A percentile compares a stretch with the other conserved stretches of the same genome.
These are phyloP conservation scores for Canavalia gladiata DNA, from an alignment of 306 rosid species.

Conservation along the genomic window DNA sequence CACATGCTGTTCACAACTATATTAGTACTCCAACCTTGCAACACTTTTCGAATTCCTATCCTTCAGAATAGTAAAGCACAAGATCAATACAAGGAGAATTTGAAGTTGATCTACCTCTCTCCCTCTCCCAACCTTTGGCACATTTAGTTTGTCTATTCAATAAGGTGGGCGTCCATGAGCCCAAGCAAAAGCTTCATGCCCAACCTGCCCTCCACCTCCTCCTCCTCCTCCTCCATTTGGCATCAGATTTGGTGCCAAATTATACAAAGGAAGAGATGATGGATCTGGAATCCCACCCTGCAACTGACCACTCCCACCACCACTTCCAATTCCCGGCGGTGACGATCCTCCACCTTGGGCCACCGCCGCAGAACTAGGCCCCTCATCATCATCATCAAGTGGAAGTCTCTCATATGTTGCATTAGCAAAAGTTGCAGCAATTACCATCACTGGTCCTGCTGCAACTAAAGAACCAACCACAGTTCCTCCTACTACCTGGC, in stretches of 20 bases:
- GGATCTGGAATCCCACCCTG: constrained; percentile 72
- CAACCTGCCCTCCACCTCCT: constrained; percentile 49
- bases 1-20: constrained; percentile 50
- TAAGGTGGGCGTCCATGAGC: constrained; percentile 74
- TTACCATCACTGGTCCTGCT: constrained; percentile 89
- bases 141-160: constrained; percentile 29
- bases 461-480: constrained; percentile 93
- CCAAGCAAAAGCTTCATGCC: constrained; percentile 86
- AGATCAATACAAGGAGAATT: background rate
- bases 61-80: constrained; percentile 42
- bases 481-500: constrained; percentile 91
- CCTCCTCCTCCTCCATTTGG: constrained; percentile 66
- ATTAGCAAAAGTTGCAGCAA: constrained; percentile 94
- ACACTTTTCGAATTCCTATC: constrained; percentile 41
- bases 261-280: constrained; percentile 69
- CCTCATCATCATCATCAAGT: constrained; percentile 86
- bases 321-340: constrained; percentile 63
- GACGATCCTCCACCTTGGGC: constrained; percentile 53
- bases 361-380: constrained; percentile 51
- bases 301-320: constrained; percentile 57
- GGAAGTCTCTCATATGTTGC: constrained; percentile 94
- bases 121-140: background rate
- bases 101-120: constrained; percentile 19
- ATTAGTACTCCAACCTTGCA: constrained; percentile 34
- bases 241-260: constrained; percentile 71